Percentiles rank a stretch among this genome's conserved stretches.
Conservation (phyloP, 1,284 basidiomycete species). For the Cystobasidium sp. region DNA sequence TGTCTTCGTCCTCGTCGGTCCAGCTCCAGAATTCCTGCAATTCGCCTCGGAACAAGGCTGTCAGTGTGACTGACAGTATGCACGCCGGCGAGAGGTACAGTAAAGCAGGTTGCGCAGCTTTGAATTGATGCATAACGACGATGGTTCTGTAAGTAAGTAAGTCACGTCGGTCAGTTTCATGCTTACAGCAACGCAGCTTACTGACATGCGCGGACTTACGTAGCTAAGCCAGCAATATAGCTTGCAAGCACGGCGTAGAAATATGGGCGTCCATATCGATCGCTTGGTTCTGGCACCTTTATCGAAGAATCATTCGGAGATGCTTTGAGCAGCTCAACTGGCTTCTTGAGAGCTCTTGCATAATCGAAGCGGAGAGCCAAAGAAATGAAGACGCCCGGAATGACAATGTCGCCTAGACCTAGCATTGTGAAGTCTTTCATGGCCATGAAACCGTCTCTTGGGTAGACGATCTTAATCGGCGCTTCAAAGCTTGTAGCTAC, state of each 20-base stretch:
- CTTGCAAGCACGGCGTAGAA: constrained; percentile 73
- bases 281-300: constrained; percentile 43
- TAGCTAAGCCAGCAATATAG: constrained; percentile 69
- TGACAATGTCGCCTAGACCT: constrained; percentile 84
- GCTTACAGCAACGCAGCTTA: not conserved
- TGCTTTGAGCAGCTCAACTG: constrained; percentile 51
- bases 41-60: constrained; percentile 65
- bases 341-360: constrained; percentile 59
- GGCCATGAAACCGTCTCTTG: constrained; percentile 63
- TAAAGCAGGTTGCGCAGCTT: constrained; percentile 85
- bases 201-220: constrained; percentile 5
- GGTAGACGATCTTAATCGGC: constrained; percentile 91
- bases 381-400: constrained; percentile 80
- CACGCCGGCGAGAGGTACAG: constrained; percentile 74
- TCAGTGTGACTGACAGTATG: constrained; percentile 67
- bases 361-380: constrained; percentile 87
- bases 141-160: constrained; percentile 70
- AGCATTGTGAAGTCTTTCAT: constrained; percentile 81
- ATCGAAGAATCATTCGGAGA: not conserved
- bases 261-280: constrained; percentile 71
- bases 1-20: constrained; percentile 60
- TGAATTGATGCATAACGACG: constrained; percentile 80
- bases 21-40: constrained; percentile 68
- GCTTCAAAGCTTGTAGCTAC: constrained; percentile 90
- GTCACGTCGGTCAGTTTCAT: constrained; percentile 47